A percentile compares a stretch with the other conserved stretches of the same genome.
Conservation (phyloP, 1,139 yeast genomes). For the Geotrichum macrosporum region DNA sequence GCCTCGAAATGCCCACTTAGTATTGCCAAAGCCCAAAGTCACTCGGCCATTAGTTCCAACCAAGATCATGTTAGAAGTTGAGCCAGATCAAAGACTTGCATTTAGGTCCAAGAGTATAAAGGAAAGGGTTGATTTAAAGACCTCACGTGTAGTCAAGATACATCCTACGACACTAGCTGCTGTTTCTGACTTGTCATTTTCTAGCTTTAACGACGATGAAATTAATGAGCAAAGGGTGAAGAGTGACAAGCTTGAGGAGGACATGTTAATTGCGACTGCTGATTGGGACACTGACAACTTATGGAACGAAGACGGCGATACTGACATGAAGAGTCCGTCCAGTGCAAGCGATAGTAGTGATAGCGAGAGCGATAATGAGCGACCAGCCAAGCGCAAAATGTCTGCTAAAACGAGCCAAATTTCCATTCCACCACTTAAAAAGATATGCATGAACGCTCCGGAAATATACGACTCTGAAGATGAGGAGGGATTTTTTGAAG, state of each 20-base stretch:
- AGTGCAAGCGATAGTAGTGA: slow-evolving; percentile 18
- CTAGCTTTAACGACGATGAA: slow-evolving; percentile 17
- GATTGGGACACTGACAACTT: slow-evolving; percentile 79
- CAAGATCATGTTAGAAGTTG: slow-evolving; percentile 40
- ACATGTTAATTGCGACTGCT: slow-evolving; percentile 65
- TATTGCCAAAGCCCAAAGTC: slow-evolving; percentile 50
- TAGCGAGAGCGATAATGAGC: slow-evolving; percentile 24
- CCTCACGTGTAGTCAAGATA: slow-evolving; percentile 10
- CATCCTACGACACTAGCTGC: slow-evolving; percentile 18
- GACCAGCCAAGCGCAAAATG: slow-evolving; percentile 5
- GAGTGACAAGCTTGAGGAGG: slow-evolving; percentile 42
- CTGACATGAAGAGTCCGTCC: slow-evolving; percentile 15
- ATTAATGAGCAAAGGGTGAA: slow-evolving; percentile 21
- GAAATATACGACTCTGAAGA: slow-evolving; percentile 47
- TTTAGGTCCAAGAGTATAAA: slow-evolving; percentile 24
- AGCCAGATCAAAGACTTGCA: slow-evolving; percentile 39
- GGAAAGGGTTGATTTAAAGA: slow-evolving; percentile 5
- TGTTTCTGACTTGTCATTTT: slow-evolving; percentile 23
- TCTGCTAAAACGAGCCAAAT: slow-evolving; percentile 1
- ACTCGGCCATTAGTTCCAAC: slow-evolving; percentile 63
- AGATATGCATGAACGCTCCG: slow-evolving; percentile 11
- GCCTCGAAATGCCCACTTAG: slow-evolving; percentile 54
- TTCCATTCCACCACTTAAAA: slow-evolving; percentile 4
- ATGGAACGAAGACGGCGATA: slow-evolving; percentile 44
- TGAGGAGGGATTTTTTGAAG: slow-evolving; percentile 78